phyloP scores from a whole-genome alignment of 2,329 filamentous ascomycete genomes.

The Epichloe amarillans region DNA sequence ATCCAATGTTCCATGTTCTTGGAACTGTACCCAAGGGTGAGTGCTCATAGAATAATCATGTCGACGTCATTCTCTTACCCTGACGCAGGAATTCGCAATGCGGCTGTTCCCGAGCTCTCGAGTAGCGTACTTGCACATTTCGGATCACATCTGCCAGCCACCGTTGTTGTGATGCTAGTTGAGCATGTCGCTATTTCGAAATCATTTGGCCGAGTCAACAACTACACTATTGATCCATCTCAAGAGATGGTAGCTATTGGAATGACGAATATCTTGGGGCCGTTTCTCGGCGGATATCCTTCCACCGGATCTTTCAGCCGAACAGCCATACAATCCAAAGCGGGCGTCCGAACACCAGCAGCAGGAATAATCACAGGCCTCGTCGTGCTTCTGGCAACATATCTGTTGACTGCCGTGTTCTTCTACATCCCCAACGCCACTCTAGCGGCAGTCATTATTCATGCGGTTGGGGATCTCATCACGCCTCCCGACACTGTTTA shows the following conservation, averaged over 20 bases:
- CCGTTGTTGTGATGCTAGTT: slow-evolving; percentile 87
- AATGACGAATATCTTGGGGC: slow-evolving; percentile 75
- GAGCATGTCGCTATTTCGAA: slow-evolving; percentile 97
- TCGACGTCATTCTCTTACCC: neutral
- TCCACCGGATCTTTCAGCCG: slow-evolving; percentile 92
- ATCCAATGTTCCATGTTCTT: slow-evolving; percentile 62
- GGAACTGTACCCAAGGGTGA: slow-evolving; percentile 59
- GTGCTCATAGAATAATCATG: neutral
- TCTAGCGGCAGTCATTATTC: slow-evolving; percentile 83
- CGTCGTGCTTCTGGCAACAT: slow-evolving; percentile 80
- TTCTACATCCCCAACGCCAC: slow-evolving; percentile 80
- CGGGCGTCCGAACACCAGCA: slow-evolving; percentile 82
- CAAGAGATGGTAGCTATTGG: slow-evolving; percentile 94
- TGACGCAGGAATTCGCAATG: slow-evolving; percentile 57
- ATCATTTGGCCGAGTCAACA: slow-evolving; percentile 90
- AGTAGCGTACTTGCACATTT: slow-evolving; percentile 54
- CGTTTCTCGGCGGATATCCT: slow-evolving; percentile 84
- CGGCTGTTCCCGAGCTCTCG: slow-evolving; percentile 58
- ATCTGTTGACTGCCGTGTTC: slow-evolving; percentile 77
- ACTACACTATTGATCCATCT: slow-evolving; percentile 89
- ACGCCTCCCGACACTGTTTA: slow-evolving; percentile 85
- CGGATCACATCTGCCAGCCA: slow-evolving; percentile 60
- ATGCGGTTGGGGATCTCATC: slow-evolving; percentile 86
- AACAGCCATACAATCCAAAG: slow-evolving; percentile 94
- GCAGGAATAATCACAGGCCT: slow-evolving; percentile 79